Conservation (phyloP, 768 basidiomycete genomes). For the Podaxis pistillaris region DNA sequence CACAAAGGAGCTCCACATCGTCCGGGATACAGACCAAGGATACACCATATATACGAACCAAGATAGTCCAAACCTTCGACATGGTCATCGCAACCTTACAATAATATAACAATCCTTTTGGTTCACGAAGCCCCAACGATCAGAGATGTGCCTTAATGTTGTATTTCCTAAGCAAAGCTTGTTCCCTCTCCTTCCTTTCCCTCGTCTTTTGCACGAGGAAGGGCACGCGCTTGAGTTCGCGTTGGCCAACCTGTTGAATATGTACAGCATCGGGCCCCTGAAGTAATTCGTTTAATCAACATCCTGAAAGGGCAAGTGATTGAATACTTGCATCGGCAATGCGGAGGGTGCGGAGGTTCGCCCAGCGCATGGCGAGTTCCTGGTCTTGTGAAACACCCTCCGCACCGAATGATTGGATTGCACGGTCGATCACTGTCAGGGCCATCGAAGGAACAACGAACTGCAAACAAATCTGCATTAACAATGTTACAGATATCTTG, state of each 20-base stretch:
- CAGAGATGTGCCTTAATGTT: constrained; percentile 60
- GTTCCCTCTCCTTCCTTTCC: constrained; percentile 61
- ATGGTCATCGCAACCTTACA: too few relatives aligned
- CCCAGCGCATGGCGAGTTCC: constrained; percentile 74
- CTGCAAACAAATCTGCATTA: constrained; percentile 37
- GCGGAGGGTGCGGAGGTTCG: constrained; percentile 81
- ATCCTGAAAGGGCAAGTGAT: constrained; percentile 5
- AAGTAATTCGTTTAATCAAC: constrained; percentile 10
- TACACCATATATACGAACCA: too few relatives aligned
- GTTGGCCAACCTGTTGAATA: constrained; percentile 91
- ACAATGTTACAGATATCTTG: background rate
- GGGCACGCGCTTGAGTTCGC: constrained; percentile 80
- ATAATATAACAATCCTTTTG: too few relatives aligned
- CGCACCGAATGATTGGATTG: constrained; percentile 95
- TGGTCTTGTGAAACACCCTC: constrained; percentile 93
- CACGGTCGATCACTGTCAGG: constrained; percentile 84
- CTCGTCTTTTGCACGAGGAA: constrained; percentile 52
- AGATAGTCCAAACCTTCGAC: background rate
- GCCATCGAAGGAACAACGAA: constrained; percentile 95
- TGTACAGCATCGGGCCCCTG: constrained; percentile 89
- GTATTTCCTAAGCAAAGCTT: constrained; percentile 54
- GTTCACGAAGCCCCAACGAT: constrained; percentile 2
- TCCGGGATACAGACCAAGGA: too few relatives aligned
- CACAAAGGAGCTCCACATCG: too few relatives aligned
- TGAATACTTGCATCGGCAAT: constrained; percentile 70